Evolutionary conservation across 2,329 filamentous ascomycete species (phyloP).

Genomic region (Trichoderma sp.): DNA sequence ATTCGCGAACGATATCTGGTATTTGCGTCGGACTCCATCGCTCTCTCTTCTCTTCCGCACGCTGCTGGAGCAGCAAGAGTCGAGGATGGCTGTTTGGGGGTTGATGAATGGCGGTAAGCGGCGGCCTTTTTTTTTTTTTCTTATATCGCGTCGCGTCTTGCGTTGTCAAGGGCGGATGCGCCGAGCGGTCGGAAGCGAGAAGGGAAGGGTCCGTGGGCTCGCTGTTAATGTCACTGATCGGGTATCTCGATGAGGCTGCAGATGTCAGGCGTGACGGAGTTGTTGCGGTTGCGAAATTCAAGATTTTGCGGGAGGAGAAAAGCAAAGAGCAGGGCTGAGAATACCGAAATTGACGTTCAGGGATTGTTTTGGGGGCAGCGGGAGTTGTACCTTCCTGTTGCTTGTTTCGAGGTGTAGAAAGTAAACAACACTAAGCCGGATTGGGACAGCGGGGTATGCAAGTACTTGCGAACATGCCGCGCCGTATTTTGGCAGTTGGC

Average conservation of each 20-base stretch:
- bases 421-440: slow-evolving; percentile 18
- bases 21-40: slow-evolving; percentile 44
- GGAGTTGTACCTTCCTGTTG: background rate
- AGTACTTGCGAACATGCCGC: slow-evolving; percentile 2
- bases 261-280: background rate
- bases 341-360: slow-evolving; percentile 10
- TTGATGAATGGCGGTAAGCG: slow-evolving; percentile 21
- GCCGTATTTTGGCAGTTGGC: background rate
- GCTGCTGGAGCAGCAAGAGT: slow-evolving; percentile 25
- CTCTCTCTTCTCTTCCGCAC: slow-evolving; percentile 26
- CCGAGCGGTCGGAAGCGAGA: background rate
- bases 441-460: slow-evolving; percentile 9
- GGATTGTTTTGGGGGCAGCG: slow-evolving; percentile 9
- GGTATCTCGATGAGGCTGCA: background rate
- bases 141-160: background rate
- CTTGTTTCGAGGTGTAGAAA: background rate
- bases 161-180: background rate
- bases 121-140: background rate
- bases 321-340: background rate
- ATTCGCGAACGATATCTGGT: slow-evolving; percentile 48
- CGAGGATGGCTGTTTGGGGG: slow-evolving; percentile 19
- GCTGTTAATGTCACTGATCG: background rate
- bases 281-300: background rate
- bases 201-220: background rate
- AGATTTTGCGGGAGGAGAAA: background rate